Base-by-base conservation (phyloP, 2,329 filamentous ascomycete genomes). In the Penicillium oxalicum region DNA sequence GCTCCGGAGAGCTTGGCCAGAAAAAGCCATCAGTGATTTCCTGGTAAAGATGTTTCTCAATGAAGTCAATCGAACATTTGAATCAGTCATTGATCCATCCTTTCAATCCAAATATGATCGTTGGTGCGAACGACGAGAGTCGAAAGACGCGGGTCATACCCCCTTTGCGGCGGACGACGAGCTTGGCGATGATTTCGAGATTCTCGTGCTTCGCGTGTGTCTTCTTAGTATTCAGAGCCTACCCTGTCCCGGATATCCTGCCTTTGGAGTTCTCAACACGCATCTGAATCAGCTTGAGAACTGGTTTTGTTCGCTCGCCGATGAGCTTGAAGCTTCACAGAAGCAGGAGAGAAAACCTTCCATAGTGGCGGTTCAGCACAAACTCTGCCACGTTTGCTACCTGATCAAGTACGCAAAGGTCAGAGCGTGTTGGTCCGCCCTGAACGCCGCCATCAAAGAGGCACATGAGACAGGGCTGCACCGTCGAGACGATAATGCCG, bases 391-490 rank as follows among this genome's bases (percentile, higher is more conserved):
- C 33, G 47, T 54, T 3, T 47, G 40, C 33, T 56, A 56, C 41
- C 11, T 56, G 25, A 45, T 48, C 13, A 52, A 52, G 9, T 50
- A 52, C 13, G 49, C 47, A 2, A 48, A 47, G 11, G 47, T 56
- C 26, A 47, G 54, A 24, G 42, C 50, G 28, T 44, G 47, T 32
- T 56, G 54, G 54, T 48, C 52, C 5, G 35, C 46, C 37, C 42
- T 56, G 9, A 54, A 43, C 43, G 40, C 43, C 11, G 47, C 54
- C 4, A 44, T 56, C 3, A 49, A 50, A 12, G 51, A 54, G 40
- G 54, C 54, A 3, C 54, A 50, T 44, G 54, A 54, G 28, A 34
- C 54, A 12, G 52, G 52, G 9, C 28, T 56, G 4, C 51, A 56
- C 47, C 38, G 49, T 8, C 52, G 54, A 28, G 48, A 52, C 4